Evolutionary conservation across 2,329 filamentous ascomycete genomes (phyloP).

Genomic region (Neospermospora avenae): DNA sequence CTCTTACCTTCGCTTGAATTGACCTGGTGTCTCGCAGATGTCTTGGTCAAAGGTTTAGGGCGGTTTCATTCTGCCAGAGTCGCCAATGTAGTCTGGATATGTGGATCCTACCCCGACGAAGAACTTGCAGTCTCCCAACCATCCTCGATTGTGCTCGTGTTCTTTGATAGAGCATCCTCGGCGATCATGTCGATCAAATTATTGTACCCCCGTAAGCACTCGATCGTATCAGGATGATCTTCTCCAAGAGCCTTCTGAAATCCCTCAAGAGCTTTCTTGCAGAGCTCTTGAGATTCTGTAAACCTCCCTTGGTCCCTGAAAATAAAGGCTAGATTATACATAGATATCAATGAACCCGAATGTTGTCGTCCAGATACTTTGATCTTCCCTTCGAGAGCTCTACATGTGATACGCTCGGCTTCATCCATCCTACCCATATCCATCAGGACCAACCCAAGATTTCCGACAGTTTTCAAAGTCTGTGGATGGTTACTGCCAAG

Average conservation of each 20-base stretch:
- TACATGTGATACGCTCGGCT: neutral
- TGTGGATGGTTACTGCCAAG: constrained; percentile 19
- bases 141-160: neutral
- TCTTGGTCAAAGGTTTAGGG: too few relatives aligned
- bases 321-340: constrained; percentile 1
- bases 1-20: too few relatives aligned
- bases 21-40: too few relatives aligned
- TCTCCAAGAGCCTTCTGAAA: constrained; percentile 9
- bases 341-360: neutral
- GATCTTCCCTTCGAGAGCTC: neutral
- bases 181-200: neutral
- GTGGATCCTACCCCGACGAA: neutral
- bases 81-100: neutral
- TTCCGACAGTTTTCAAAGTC: constrained; percentile 9
- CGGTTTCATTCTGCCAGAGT: neutral
- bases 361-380: constrained; percentile 2
- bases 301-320: neutral
- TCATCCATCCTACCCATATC: neutral
- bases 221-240: constrained; percentile 1
- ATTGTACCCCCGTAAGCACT: neutral
- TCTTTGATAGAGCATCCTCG: neutral
- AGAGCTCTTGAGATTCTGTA: constrained; percentile 5
- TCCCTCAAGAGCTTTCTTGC: neutral
- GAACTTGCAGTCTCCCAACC: neutral
- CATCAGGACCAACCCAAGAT: constrained; percentile 1